phyloP scores from a whole-genome alignment of 2,329 filamentous ascomycete species.

The Coccinonectria pachysandricola region DNA sequence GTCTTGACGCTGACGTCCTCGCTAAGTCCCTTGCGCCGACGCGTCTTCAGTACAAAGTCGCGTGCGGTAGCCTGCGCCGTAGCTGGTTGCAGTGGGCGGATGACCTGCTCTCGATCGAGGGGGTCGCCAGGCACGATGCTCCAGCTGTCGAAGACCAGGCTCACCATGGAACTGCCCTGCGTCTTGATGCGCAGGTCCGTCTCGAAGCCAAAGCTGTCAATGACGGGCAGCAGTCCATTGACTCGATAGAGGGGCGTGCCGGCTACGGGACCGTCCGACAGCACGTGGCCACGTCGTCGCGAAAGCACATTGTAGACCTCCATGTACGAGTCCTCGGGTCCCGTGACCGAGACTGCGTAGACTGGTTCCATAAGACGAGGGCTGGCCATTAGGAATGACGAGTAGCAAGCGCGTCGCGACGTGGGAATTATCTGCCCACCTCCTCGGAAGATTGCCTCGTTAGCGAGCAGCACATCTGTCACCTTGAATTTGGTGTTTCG shows the following conservation, averaged over 20 bases:
- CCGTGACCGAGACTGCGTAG: slow-evolving; percentile 86
- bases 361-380: slow-evolving; percentile 95
- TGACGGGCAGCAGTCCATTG: slow-evolving; percentile 83
- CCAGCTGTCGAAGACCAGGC: slow-evolving; percentile 92
- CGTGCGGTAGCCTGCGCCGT: slow-evolving; percentile 79
- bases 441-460: slow-evolving; percentile 87
- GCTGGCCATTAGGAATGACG: slow-evolving; percentile 92
- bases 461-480: slow-evolving; percentile 77
- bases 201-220: slow-evolving; percentile 96
- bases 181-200: slow-evolving; percentile 95
- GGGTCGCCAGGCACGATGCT: slow-evolving; percentile 92
- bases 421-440: slow-evolving; percentile 97
- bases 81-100: slow-evolving; percentile 79
- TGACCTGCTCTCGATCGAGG: slow-evolving; percentile 73
- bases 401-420: slow-evolving; percentile 84
- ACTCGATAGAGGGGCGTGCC: slow-evolving; percentile 91
- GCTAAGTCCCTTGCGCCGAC: slow-evolving; percentile 82
- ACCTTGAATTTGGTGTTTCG: slow-evolving; percentile 97
- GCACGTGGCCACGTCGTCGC: slow-evolving; percentile 78
- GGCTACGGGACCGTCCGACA: slow-evolving; percentile 87
- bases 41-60: slow-evolving; percentile 94
- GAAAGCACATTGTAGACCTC: slow-evolving; percentile 88
- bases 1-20: slow-evolving; percentile 95
- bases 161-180: slow-evolving; percentile 82
- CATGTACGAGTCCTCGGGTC: slow-evolving; percentile 78